These are phyloP conservation scores for Xylariaceae sp. DNA, from an alignment of 2,329 filamentous ascomycete species.

Conservation along the genomic window DNA sequence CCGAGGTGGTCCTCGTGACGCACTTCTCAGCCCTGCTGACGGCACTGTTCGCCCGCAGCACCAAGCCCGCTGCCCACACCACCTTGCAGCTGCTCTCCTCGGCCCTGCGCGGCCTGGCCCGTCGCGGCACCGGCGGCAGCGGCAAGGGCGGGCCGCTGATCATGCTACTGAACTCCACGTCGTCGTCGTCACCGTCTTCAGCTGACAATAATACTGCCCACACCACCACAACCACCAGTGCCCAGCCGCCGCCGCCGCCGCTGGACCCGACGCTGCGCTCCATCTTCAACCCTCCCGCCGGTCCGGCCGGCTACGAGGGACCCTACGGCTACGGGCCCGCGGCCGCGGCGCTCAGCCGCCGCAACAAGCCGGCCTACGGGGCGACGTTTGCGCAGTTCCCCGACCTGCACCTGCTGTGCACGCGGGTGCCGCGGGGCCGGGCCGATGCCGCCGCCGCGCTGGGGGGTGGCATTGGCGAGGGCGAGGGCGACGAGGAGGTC, in stretches of 20 bases:
- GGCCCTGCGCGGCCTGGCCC: constrained; percentile 38
- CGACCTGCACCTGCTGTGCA: constrained; percentile 47
- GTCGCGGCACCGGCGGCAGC: constrained; percentile 19
- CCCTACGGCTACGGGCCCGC: constrained; percentile 10
- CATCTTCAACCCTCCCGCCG: constrained; percentile 34
- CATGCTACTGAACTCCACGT: constrained; percentile 48
- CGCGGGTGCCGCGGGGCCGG: constrained; percentile 31
- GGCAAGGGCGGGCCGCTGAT: constrained; percentile 42
- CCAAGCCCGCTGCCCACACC: constrained; percentile 39
- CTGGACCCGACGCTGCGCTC: constrained; percentile 41
- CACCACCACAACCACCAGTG: background rate
- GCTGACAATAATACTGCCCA: constrained; percentile 1
- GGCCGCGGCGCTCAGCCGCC: constrained; percentile 19
- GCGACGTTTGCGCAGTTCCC: constrained; percentile 47
- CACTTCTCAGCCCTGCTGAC: constrained; percentile 46
- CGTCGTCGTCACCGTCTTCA: constrained; percentile 10
- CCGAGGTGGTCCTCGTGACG: constrained; percentile 46
- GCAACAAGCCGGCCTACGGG: constrained; percentile 45
- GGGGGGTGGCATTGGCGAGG: background rate
- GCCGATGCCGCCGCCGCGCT: constrained; percentile 30
- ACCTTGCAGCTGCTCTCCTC: constrained; percentile 40
- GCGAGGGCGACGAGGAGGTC: constrained; percentile 1
- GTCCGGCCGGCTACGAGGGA: background rate
- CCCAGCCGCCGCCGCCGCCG: constrained; percentile 12
- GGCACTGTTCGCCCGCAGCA: constrained; percentile 42